Conservation (phyloP, 2,329 filamentous ascomycete genomes). For the Curvularia sp. region DNA sequence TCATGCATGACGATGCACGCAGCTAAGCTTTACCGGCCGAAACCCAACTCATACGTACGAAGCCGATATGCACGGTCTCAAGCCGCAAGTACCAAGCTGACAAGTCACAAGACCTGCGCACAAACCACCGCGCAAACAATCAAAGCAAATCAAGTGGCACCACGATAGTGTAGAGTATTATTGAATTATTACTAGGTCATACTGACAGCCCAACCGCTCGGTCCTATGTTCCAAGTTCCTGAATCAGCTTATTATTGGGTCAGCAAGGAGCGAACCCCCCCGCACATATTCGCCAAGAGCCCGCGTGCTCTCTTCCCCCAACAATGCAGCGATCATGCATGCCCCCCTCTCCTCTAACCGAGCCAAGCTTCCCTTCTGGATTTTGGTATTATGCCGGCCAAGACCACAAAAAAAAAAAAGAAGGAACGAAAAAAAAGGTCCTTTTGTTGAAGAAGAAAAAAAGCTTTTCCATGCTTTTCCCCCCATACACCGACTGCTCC, state of each 20-base stretch:
- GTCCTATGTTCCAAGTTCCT: background rate
- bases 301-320: constrained; percentile 10
- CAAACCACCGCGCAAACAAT: background rate
- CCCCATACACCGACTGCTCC: background rate
- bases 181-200: constrained; percentile 2
- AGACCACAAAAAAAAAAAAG: background rate
- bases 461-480: background rate
- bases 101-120: constrained; percentile 1
- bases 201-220: background rate
- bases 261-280: background rate
- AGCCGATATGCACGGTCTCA: constrained; percentile 3
- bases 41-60: background rate
- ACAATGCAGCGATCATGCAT: constrained; percentile 1
- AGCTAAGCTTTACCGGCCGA: background rate
- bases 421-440: background rate
- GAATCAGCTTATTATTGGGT: constrained; percentile 2
- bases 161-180: constrained; percentile 6
- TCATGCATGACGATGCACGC: background rate
- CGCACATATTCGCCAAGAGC: constrained; percentile 2
- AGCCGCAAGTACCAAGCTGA: background rate
- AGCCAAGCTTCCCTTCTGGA: constrained; percentile 2
- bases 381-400: background rate
- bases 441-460: background rate
- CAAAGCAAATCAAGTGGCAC: background rate
- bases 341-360: background rate